Evolutionary conservation across 2,329 filamentous ascomycete species (phyloP).

Genomic region (Metarhizium humberi): DNA sequence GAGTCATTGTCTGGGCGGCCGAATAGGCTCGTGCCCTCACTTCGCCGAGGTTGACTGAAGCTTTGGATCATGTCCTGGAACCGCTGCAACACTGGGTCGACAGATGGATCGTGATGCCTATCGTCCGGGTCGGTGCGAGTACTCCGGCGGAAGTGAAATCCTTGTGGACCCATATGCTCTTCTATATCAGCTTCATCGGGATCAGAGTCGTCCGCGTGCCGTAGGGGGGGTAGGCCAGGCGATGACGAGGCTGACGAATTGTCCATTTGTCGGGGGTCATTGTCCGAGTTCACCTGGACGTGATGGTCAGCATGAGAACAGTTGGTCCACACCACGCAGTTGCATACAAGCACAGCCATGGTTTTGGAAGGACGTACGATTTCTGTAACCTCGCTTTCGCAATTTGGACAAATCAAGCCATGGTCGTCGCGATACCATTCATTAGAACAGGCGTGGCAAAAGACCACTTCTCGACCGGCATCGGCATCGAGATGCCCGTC

Average conservation of each 20-base stretch:
- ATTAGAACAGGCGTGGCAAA: constrained; percentile 70
- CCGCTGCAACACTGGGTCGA: constrained; percentile 29
- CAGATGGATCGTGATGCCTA: constrained; percentile 22
- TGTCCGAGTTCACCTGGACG: constrained; percentile 42
- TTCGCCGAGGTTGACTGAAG: constrained; percentile 16
- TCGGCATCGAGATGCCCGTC: constrained; percentile 39
- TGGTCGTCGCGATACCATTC: constrained; percentile 72
- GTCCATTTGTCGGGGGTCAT: constrained; percentile 49
- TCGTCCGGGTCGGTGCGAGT: constrained; percentile 17
- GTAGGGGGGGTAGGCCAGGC: constrained; percentile 17
- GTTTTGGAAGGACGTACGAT: constrained; percentile 51
- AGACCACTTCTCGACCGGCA: constrained; percentile 61
- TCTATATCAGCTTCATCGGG: constrained; percentile 52
- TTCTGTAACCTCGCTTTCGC: constrained; percentile 70
- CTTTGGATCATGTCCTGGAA: constrained; percentile 36
- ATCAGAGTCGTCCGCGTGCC: constrained; percentile 37
- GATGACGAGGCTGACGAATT: constrained; percentile 21
- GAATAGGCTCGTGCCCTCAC: neutral
- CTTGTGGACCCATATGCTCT: constrained; percentile 35
- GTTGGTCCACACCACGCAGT: neutral
- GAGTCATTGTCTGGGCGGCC: neutral
- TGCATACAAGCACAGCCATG: neutral
- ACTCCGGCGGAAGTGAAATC: constrained; percentile 30
- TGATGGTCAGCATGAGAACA: constrained; percentile 8
- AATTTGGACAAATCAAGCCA: constrained; percentile 66